Percentiles rank a stretch among this genome's conserved stretches.
phyloP scores from a whole-genome alignment of 257 asterid species.

The Prunella vulgaris region DNA sequence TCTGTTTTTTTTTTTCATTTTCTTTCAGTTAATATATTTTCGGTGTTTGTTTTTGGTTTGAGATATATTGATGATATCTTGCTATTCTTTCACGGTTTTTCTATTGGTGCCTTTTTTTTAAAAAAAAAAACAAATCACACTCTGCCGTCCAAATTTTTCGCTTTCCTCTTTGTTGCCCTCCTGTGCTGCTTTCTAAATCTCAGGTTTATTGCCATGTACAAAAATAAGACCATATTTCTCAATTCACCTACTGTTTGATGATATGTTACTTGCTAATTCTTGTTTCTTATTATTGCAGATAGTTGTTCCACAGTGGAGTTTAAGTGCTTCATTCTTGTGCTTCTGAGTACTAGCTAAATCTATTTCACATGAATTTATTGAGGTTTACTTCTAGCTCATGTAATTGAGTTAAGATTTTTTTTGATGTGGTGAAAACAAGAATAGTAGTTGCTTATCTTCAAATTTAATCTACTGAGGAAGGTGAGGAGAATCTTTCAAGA shows the following conservation, averaged over 20 bases:
- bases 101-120: no score
- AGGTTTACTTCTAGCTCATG: no score
- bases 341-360: background rate
- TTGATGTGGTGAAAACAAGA: no score
- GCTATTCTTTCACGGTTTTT: no score
- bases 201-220: background rate
- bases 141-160: no score
- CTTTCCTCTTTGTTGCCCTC: background rate
- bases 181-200: background rate
- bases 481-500: no score
- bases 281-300: conserved; percentile 11
- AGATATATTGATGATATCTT: background rate
- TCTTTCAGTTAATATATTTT: background rate
- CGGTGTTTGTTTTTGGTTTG: background rate
- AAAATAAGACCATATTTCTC: background rate
- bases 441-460: no score
- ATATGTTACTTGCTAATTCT: background rate
- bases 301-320: background rate
- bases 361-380: conserved; percentile 1
- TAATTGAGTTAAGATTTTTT: no score
- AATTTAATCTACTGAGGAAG: no score
- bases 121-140: no score
- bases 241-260: background rate
- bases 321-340: background rate
- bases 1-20: no score